phyloP scores from a whole-genome alignment of 768 basidiomycete genomes.

The Cystobasidium onofrii region DNA sequence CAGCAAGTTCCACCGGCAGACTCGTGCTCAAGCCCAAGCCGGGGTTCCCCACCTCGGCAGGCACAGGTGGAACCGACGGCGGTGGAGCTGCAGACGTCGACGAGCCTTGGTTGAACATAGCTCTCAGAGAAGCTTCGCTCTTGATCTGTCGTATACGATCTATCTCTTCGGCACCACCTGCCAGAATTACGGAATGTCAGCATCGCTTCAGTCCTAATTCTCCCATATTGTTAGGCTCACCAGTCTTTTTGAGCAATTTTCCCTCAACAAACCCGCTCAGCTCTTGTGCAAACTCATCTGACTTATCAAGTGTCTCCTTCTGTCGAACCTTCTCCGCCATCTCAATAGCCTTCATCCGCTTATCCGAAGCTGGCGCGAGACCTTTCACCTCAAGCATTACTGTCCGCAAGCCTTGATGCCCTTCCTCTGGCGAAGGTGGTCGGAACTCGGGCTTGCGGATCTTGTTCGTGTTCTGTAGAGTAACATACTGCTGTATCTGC shows the following conservation, averaged over 20 bases:
- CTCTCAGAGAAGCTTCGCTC: constrained; percentile 75
- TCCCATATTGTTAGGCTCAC: constrained; percentile 72
- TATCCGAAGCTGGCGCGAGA: constrained; percentile 69
- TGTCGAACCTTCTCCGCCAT: constrained; percentile 72
- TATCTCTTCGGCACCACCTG: constrained; percentile 42
- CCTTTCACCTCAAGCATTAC: constrained; percentile 87
- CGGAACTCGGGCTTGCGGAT: constrained; percentile 43
- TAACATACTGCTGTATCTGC: constrained; percentile 73
- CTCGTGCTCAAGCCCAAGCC: not conserved
- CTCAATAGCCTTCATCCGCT: constrained; percentile 83
- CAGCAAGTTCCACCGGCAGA: not conserved
- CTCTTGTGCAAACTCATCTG: constrained; percentile 79
- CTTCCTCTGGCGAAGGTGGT: constrained; percentile 51
- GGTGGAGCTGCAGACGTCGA: not conserved
- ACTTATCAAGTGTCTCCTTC: constrained; percentile 56
- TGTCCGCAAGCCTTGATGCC: constrained; percentile 61
- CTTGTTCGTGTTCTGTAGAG: constrained; percentile 56
- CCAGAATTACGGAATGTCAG: not conserved
- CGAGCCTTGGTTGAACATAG: constrained; percentile 58
- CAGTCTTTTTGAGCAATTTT: constrained; percentile 89
- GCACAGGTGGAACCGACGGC: not conserved
- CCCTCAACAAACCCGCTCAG: constrained; percentile 73
- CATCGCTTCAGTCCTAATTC: not conserved
- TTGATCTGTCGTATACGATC: constrained; percentile 78
- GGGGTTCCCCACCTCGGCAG: not conserved